A percentile compares a stretch with the other conserved stretches of the same genome.
These are phyloP conservation scores for Persicaria maculosa DNA, from an alignment of 148 eudicot species.

Conservation along the genomic window DNA sequence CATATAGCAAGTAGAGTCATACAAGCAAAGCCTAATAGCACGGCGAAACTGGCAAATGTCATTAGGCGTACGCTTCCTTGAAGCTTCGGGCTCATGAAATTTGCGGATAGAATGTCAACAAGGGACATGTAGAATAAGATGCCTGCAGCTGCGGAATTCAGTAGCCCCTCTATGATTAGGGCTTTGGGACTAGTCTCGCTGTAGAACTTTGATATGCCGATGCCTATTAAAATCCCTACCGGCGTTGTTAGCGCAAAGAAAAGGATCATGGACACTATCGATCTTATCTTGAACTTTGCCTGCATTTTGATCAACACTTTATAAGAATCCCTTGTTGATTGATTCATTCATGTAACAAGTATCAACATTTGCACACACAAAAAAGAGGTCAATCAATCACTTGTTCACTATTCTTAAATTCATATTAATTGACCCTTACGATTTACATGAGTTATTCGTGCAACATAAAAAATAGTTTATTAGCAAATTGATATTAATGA, in stretches of 20 bases:
- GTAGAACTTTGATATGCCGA: slow-evolving; percentile 22
- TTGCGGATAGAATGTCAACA: slow-evolving; percentile 21
- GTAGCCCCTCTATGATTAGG: slow-evolving; percentile 22
- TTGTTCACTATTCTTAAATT: too few species aligned
- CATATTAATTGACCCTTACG: too few species aligned
- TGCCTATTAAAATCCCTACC: slow-evolving; percentile 19
- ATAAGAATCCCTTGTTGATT: neutral
- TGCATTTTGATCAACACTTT: too few species aligned
- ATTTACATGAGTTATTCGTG: slow-evolving; percentile 22
- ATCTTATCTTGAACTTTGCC: neutral
- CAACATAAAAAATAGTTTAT: slow-evolving; percentile 14
- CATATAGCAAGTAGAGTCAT: too few species aligned
- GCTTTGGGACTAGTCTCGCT: slow-evolving; percentile 19
- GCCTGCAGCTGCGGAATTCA: slow-evolving; percentile 23
- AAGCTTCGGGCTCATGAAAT: slow-evolving; percentile 20
- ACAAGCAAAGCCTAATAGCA: slow-evolving; percentile 7
- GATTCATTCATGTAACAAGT: neutral
- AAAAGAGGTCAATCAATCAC: too few species aligned
- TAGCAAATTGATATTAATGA: slow-evolving; percentile 14
- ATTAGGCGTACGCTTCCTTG: slow-evolving; percentile 17
- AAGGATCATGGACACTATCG: slow-evolving; percentile 16
- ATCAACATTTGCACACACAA: too few species aligned
- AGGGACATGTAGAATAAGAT: slow-evolving; percentile 26
- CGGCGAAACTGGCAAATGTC: slow-evolving; percentile 8
- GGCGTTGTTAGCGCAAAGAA: slow-evolving; percentile 26